These are phyloP conservation scores for Xylaria intraflava DNA, from an alignment of 495 filamentous ascomycete species.

Conservation along the genomic window DNA sequence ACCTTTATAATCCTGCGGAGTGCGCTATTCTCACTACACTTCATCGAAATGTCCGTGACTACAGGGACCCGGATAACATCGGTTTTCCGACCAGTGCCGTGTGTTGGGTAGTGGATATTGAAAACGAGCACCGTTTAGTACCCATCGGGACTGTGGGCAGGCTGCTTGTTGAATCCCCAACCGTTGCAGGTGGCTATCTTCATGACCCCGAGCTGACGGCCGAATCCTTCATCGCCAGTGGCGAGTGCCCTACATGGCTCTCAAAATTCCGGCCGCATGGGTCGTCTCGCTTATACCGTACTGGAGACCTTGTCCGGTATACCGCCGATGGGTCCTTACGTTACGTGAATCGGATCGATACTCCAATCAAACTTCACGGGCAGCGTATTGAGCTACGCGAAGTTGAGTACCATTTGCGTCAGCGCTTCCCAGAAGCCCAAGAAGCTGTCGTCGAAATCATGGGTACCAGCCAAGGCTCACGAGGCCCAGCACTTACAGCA, in stretches of 20 bases:
- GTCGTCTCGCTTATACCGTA: constrained; percentile 41
- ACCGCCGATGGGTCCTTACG: background rate
- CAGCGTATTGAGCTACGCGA: constrained; percentile 39
- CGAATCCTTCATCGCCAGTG: background rate
- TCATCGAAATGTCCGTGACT: constrained; percentile 4
- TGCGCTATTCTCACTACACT: constrained; percentile 7
- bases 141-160: constrained; percentile 47
- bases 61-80: constrained; percentile 38
- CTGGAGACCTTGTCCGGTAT: constrained; percentile 38
- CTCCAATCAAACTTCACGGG: constrained; percentile 21
- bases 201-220: constrained; percentile 22
- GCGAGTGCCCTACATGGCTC: background rate
- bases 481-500: background rate
- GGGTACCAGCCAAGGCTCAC: background rate
- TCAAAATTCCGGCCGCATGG: background rate
- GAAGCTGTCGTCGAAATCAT: constrained; percentile 43
- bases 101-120: constrained; percentile 38
- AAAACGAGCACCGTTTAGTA: constrained; percentile 39
- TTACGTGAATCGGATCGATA: background rate
- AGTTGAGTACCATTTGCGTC: constrained; percentile 23
- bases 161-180: constrained; percentile 45
- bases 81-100: constrained; percentile 37
- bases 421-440: constrained; percentile 16
- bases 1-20: constrained; percentile 5
- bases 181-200: constrained; percentile 43